phyloP scores from a whole-genome alignment of 176 grass and related monocot species.

The Zea mays region Zm-B73-REFERENCE-NAM-5.0 NC_050097.1:40126501-40127000 shows the following conservation, averaged over 20 bases:
- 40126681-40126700: conserved; percentile 22
- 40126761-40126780: conserved; percentile 50
- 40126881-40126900: conserved; percentile 46
- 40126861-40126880: conserved; percentile 32
- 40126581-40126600: conserved; percentile 73
- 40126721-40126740: conserved; percentile 17
- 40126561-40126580: conserved; percentile 76
- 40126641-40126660: conserved; percentile 59
- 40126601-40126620: conserved; percentile 73
- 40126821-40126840: conserved; percentile 53
- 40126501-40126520: conserved; percentile 54
- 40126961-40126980: conserved; percentile 56
- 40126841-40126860: conserved; percentile 44
- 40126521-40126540: conserved; percentile 80
- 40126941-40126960: conserved; percentile 59
- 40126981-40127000: conserved; percentile 72
- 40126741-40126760: conserved; percentile 40
- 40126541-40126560: conserved; percentile 63
- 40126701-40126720: conserved; percentile 38
- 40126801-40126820: conserved; percentile 62
- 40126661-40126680: conserved; percentile 44
- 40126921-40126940: conserved; percentile 66
- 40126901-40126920: conserved; percentile 56
- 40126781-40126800: conserved; percentile 55
- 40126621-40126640: conserved; percentile 62